Evolutionary conservation across 2,329 filamentous ascomycete species (phyloP).

Genomic region (Plectosphaerella cucumerina): DNA sequence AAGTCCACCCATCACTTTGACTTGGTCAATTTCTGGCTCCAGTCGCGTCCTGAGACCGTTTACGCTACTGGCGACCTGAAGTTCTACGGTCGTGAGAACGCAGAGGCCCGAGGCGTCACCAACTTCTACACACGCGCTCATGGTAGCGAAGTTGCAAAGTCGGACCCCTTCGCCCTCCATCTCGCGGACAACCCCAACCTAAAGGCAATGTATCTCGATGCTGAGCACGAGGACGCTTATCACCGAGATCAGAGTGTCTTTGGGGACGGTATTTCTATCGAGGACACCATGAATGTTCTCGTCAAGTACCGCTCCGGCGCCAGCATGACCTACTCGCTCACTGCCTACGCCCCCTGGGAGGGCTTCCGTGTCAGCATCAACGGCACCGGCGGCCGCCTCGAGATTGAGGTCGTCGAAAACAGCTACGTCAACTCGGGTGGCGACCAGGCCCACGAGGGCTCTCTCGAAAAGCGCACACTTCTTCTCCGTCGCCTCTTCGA

Average conservation of each 20-base stretch:
- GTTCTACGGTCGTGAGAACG: conserved; percentile 48
- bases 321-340: conserved; percentile 54
- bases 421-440: conserved; percentile 59
- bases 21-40: conserved; percentile 47
- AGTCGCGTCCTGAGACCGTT: conserved; percentile 35
- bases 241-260: conserved; percentile 60
- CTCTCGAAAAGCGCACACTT: conserved; percentile 44
- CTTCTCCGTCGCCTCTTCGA: conserved; percentile 50
- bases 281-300: conserved; percentile 60
- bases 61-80: conserved; percentile 40
- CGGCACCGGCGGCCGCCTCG: conserved; percentile 53
- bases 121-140: conserved; percentile 46
- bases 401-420: conserved; percentile 59
- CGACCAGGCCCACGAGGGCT: conserved; percentile 50
- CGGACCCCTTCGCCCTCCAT: conserved; percentile 56
- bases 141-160: conserved; percentile 44
- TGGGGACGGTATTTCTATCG: conserved; percentile 59
- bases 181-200: conserved; percentile 47
- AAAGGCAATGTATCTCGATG: conserved; percentile 56
- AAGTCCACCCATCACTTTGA: conserved; percentile 50
- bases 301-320: conserved; percentile 54
- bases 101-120: conserved; percentile 38
- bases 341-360: conserved; percentile 60
- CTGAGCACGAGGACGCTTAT: conserved; percentile 60
- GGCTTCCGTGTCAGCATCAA: conserved; percentile 56